Base-by-base conservation (phyloP, 2,329 filamentous ascomycete genomes). In the Orbilia ellipsospora region DNA sequence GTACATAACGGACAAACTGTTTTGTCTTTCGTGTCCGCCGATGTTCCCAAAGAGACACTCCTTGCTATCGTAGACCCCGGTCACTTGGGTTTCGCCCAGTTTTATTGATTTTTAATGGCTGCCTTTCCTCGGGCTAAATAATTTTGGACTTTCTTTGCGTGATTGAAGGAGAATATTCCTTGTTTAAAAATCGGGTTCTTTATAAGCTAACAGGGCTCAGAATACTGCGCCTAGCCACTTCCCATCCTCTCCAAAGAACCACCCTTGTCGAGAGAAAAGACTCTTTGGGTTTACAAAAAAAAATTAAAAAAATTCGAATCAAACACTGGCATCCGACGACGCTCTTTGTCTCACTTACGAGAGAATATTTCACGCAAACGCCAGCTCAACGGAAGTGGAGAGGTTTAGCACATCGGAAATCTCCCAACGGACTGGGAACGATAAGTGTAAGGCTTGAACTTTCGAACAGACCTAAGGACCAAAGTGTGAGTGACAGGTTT, bases 401-500 rank as follows among this genome's bases (percentile, higher is more conserved):
- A 60, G 54, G 28, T 18, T 20, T 40, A 55, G 50, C 50, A 16
- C 31, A 6, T 42, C 15, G 48, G 20, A 23, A 52, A 52, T 13
- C 20, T 7, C 13, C 40, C 60, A 48, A 36, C 60, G 16, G 48
- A 50, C 60, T 44, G 48, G 60, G 36, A 44, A 63, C 31, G 44
- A 57, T 23, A 52, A 40, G 50, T 40, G 62, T 52, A 54, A 74
- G 12, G 63, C 56, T 59, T 51, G 63, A 74, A 40, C 40, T 44
- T 44, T 45, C 61, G 50, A 65, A 66, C 61, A 54, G 18, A 57
- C 28, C 48, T n/a, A 15, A 74, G 63, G 67, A 23, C 23, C 70
- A 63, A 74, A 74, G 63, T 23, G 69, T 74, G 70, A 67, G 70
- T 74, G 70, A 54, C 55, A 26, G 15, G 36, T 61, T 66, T 45